Percentiles rank a stretch among this genome's conserved stretches.
Conservation (phyloP, 1,139 yeast genomes). For the Taiozyma onychis region DNA sequence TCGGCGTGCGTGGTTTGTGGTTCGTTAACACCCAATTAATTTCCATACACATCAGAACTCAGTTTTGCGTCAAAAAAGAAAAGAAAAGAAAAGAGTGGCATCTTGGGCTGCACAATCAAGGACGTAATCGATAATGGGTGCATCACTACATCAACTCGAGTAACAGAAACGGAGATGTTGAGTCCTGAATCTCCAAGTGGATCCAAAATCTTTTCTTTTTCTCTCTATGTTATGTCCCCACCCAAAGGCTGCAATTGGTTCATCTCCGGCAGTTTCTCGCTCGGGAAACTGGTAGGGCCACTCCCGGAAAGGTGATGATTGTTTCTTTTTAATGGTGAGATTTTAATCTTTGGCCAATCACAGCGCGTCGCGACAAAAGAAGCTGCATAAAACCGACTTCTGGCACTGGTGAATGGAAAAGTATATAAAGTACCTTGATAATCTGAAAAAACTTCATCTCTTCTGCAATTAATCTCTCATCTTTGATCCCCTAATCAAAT, state of each 20-base stretch:
- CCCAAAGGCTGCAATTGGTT: background rate
- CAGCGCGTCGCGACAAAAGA: background rate
- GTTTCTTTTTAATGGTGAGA: background rate
- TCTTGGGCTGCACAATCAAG: background rate
- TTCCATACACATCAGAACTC: background rate
- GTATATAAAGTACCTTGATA: background rate
- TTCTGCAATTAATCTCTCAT: too few species aligned
- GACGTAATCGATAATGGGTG: background rate
- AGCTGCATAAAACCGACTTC: conserved; percentile 3
- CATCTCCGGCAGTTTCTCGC: background rate
- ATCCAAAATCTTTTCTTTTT: too few species aligned
- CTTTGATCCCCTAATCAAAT: background rate
- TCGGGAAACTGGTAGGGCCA: background rate
- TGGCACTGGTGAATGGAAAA: background rate
- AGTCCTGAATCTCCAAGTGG: too few species aligned
- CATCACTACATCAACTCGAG: too few species aligned
- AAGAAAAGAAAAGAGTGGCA: background rate
- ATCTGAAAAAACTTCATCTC: background rate
- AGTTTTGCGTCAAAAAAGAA: background rate
- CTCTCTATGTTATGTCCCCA: background rate
- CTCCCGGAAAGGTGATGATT: background rate
- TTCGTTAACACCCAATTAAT: background rate
- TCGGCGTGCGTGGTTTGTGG: background rate
- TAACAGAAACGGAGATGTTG: background rate
- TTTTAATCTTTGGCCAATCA: conserved; percentile 11